These are phyloP conservation scores for Xylaria sp. DNA, from an alignment of 2,329 filamentous ascomycete species.

Conservation along the genomic window DNA sequence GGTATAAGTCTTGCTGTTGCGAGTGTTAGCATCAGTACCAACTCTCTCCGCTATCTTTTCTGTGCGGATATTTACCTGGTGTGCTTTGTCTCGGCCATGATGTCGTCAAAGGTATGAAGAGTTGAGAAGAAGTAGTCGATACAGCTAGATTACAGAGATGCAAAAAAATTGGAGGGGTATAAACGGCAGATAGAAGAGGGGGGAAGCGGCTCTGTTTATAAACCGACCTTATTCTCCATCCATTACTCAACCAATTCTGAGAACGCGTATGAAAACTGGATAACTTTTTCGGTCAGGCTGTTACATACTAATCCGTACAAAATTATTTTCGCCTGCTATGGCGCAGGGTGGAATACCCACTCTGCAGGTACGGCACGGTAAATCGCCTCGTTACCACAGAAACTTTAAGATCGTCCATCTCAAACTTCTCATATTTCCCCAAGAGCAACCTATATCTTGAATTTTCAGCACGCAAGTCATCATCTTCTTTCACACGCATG, in stretches of 20 bases:
- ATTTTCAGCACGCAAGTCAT: too few species aligned
- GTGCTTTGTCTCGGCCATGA: slow-evolving; percentile 38
- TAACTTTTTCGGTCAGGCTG: background rate
- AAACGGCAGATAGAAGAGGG: background rate
- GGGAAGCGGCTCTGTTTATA: background rate
- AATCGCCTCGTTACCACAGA: slow-evolving; percentile 1
- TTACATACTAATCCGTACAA: background rate
- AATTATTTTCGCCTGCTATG: slow-evolving; percentile 4
- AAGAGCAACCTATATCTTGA: too few species aligned
- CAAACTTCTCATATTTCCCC: too few species aligned
- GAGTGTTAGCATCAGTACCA: background rate
- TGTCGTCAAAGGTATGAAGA: slow-evolving; percentile 15
- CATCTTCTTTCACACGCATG: too few species aligned
- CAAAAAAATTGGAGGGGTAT: background rate
- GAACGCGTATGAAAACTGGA: background rate
- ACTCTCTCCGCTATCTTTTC: background rate
- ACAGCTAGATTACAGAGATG: background rate
- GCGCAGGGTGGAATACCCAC: slow-evolving; percentile 9
- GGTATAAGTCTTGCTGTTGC: slow-evolving; percentile 61
- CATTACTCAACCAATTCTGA: slow-evolving; percentile 4
- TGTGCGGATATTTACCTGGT: slow-evolving; percentile 29
- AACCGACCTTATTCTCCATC: background rate
- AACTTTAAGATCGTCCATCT: too few species aligned
- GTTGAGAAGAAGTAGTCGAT: background rate
- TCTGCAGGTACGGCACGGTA: background rate